A percentile compares a stretch with the other conserved stretches of the same genome.
These are phyloP conservation scores for Arthrobotrys sinensis DNA, from an alignment of 2,329 filamentous ascomycete species.

Conservation along the genomic window DNA sequence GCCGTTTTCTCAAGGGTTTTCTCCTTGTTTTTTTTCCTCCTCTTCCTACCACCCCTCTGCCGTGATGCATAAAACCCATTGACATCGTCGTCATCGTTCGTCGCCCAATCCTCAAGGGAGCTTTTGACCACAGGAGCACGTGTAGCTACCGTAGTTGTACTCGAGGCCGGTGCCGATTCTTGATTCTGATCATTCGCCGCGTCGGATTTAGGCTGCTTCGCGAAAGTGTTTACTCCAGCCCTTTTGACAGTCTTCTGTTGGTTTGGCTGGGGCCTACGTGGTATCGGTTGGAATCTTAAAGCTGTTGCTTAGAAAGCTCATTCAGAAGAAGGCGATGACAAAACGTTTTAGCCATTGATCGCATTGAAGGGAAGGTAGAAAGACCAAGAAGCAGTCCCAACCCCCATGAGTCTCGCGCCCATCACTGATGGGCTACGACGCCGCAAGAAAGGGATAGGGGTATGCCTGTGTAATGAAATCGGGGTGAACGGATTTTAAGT, in stretches of 20 bases:
- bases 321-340: slow-evolving; percentile 19
- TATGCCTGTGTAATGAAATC: slow-evolving; percentile 31
- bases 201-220: slow-evolving; percentile 52
- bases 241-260: slow-evolving; percentile 46
- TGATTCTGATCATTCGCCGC: slow-evolving; percentile 12
- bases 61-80: slow-evolving; percentile 78
- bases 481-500: slow-evolving; percentile 49
- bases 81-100: slow-evolving; percentile 80
- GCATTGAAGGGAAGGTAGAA: slow-evolving; percentile 21
- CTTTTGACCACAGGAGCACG: slow-evolving; percentile 74
- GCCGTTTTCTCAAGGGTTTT: slow-evolving; percentile 74
- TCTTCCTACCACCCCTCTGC: slow-evolving; percentile 77
- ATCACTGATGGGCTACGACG: neutral
- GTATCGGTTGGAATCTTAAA: slow-evolving; percentile 59
- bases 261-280: slow-evolving; percentile 48
- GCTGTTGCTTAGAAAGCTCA: slow-evolving; percentile 47
- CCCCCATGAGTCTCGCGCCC: slow-evolving; percentile 21
- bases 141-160: slow-evolving; percentile 1
- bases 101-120: slow-evolving; percentile 85
- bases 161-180: slow-evolving; percentile 59
- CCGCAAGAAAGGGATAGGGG: slow-evolving; percentile 16
- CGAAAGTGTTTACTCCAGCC: slow-evolving; percentile 31
- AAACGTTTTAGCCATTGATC: slow-evolving; percentile 56
- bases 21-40: slow-evolving; percentile 82
- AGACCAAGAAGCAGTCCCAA: slow-evolving; percentile 32